phyloP scores from a whole-genome alignment of 2,329 filamentous ascomycete genomes.

The Talaromyces sp. region DNA sequence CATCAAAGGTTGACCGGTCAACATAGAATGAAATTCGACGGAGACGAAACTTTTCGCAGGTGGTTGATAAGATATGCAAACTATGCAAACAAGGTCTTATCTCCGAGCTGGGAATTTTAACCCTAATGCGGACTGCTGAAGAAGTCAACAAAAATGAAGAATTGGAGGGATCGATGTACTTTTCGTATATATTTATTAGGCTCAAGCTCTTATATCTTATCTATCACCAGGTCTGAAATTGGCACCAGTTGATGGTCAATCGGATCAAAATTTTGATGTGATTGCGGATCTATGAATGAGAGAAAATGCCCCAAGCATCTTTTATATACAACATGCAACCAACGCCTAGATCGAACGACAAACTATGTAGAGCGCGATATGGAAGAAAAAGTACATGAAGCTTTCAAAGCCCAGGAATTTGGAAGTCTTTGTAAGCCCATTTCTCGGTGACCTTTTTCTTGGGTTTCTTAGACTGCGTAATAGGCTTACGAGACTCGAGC shows the following conservation, averaged over 20 bases:
- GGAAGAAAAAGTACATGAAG: neutral
- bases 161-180: neutral
- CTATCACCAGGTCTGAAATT: neutral
- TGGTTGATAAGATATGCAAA: conserved; percentile 17
- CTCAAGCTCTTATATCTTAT: neutral
- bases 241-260: neutral
- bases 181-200: neutral
- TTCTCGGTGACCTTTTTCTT: conserved; percentile 86
- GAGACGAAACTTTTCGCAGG: conserved; percentile 13
- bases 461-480: conserved; percentile 77
- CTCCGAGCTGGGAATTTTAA: neutral
- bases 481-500: conserved; percentile 74
- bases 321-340: conserved; percentile 10
- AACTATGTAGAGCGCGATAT: no score
- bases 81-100: conserved; percentile 12
- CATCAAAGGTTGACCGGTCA: neutral
- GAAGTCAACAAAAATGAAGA: neutral
- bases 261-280: neutral
- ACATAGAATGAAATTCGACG: neutral
- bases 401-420: conserved; percentile 41
- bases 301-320: neutral
- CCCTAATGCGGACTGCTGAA: neutral
- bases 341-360: conserved; percentile 6
- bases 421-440: conserved; percentile 96
- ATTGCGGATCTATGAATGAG: neutral